These are phyloP conservation scores for Lachnellula subtilissima DNA, from an alignment of 2,329 filamentous ascomycete species.

Conservation along the genomic window DNA sequence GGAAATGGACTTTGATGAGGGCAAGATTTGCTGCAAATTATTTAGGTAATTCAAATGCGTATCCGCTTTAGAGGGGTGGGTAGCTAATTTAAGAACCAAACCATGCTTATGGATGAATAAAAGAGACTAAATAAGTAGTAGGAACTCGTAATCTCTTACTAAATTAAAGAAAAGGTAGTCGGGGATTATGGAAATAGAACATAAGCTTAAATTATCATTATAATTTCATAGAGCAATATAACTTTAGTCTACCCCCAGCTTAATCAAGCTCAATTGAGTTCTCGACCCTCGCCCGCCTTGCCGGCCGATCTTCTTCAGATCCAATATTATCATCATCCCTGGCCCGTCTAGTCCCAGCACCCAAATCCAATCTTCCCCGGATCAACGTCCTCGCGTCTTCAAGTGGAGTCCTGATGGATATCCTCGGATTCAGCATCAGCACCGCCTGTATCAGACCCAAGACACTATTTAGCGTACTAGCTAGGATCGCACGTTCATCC, in stretches of 20 bases:
- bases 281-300: background rate
- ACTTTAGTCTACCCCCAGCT: background rate
- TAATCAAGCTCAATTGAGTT: background rate
- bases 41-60: too few species aligned
- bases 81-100: too few species aligned
- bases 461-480: background rate
- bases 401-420: background rate
- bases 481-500: background rate
- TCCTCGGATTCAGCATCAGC: background rate
- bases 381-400: background rate
- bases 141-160: too few species aligned
- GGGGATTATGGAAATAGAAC: too few species aligned
- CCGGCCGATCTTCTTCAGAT: background rate
- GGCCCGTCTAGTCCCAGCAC: background rate
- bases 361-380: background rate
- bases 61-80: too few species aligned
- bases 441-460: background rate
- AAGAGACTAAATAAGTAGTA: too few species aligned
- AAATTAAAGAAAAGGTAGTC: too few species aligned
- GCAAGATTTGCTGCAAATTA: too few species aligned
- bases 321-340: background rate
- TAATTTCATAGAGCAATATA: background rate
- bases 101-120: too few species aligned
- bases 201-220: background rate
- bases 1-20: too few species aligned